Conservation (phyloP, 441 rosid species). For the Sinapis alba region DNA sequence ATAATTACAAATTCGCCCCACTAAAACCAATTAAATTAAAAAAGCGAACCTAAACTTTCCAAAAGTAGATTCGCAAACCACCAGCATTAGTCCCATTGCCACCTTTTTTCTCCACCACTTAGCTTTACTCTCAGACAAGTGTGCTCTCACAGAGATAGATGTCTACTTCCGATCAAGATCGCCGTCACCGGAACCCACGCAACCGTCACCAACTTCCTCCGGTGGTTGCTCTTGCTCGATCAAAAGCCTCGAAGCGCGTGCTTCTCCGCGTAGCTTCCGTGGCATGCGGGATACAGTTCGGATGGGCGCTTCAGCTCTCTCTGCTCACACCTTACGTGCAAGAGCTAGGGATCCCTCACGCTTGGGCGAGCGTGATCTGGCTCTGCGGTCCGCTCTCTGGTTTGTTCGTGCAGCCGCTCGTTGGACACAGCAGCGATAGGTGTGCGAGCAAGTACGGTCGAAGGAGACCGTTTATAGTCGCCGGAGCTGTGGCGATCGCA, state of each 20-base stretch:
- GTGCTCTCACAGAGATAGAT: background rate
- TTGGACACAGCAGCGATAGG: conserved; percentile 88
- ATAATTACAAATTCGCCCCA: background rate
- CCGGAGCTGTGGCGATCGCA: conserved; percentile 60
- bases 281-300: conserved; percentile 97
- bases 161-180: conserved; percentile 34
- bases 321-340: conserved; percentile 92
- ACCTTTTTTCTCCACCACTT: conserved; percentile 17
- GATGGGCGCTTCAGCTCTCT: conserved; percentile 98
- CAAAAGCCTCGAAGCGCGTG: conserved; percentile 59
- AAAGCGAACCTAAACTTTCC: background rate
- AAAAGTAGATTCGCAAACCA: conserved; percentile 14
- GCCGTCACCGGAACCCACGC: conserved; percentile 26
- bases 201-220: conserved; percentile 28
- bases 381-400: conserved; percentile 97
- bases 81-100: background rate
- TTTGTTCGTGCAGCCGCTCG: conserved; percentile 81
- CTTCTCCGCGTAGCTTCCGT: conserved; percentile 88
- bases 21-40: background rate
- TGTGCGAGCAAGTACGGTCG: conserved; percentile 90
- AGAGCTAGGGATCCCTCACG: conserved; percentile 89
- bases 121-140: conserved; percentile 10
- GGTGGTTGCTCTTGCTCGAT: conserved; percentile 8
- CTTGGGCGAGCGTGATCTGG: conserved; percentile 96
- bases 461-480: conserved; percentile 83